Base-by-base conservation (phyloP, 805 yeast genomes). In the Myxozyma udenii region DNA sequence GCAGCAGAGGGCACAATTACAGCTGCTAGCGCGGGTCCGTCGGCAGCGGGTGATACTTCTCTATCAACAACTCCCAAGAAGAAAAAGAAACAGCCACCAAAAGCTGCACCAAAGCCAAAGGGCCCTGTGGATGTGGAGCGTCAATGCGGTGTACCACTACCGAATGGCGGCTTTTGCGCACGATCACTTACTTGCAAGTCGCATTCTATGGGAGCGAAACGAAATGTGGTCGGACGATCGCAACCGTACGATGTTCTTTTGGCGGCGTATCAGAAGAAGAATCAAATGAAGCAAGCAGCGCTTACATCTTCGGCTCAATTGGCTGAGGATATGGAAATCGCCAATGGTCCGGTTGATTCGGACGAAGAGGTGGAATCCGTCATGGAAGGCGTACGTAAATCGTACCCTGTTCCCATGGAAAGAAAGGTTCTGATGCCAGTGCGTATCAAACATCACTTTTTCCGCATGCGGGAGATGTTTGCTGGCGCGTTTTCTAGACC, bases 191-290 rank as follows among this genome's bases (percentile, higher is more conserved):
- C 98, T 0, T 93, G 98, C 76, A 93, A 93, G 66, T 89, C 97
- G 0, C 98, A 93, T 69, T 87, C 98, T 1, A 90, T 93, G 96
- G 97, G 97, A 30, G 96, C 97, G 24, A 93, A 93, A 64, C 79
- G 98, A 62, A 90, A 96, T 0, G 98, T 93, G 19, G 82, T 80
- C 16, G 98, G 98, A 9, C 78, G 98, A 62, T 83, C 95, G 32
- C 90, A 93, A 5, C 89, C 96, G 0, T 93, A 89, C 70, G 98
- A 93, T 67, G 82, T 81, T 25, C 73, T 93, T 47, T 73, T 93
- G 50, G 88, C 90, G 19, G 90, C 88, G 16, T 90, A 91, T 65
- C 98, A 93, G 71, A 83, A 89, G 62, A 80, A 87, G 62, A 91
- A 91, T 66, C 97, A 93, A 68, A 91, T 95, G 33, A 89, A 85